phyloP scores from a whole-genome alignment of 192 early-diverging fungal species.

The Spinellus fusiger region DNA sequence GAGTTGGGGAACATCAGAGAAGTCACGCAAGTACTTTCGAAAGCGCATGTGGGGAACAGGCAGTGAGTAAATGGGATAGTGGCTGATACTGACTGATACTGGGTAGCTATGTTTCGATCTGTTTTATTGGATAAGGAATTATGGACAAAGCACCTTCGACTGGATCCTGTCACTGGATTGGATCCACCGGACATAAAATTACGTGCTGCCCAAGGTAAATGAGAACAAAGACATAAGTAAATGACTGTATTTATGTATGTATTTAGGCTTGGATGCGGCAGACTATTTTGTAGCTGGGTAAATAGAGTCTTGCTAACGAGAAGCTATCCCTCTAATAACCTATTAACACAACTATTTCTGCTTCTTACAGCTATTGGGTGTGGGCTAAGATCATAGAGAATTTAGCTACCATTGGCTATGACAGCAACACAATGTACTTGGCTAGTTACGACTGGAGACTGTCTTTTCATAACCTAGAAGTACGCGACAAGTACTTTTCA shows the following conservation, averaged over 20 bases:
- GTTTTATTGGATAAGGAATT: slow-evolving; percentile 81
- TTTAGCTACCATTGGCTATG: slow-evolving; percentile 78
- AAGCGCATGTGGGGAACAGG: slow-evolving; percentile 82
- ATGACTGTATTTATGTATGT: not conserved
- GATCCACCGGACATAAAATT: slow-evolving; percentile 80
- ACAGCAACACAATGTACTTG: slow-evolving; percentile 81
- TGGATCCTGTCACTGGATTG: slow-evolving; percentile 75
- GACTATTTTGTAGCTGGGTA: slow-evolving; percentile 87
- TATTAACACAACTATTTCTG: not conserved
- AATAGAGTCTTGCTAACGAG: not conserved
- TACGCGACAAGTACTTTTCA: slow-evolving; percentile 78
- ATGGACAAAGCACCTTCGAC: slow-evolving; percentile 79
- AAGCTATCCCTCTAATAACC: not conserved
- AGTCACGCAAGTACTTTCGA: slow-evolving; percentile 78
- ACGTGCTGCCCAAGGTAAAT: slow-evolving; percentile 64
- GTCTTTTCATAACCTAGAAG: slow-evolving; percentile 69
- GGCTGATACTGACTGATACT: not conserved
- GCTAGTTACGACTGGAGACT: slow-evolving; percentile 90
- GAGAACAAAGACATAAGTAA: not conserved
- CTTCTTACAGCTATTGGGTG: slow-evolving; percentile 67
- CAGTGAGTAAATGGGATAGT: slow-evolving; percentile 37
- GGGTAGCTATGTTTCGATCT: slow-evolving; percentile 72
- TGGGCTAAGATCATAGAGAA: slow-evolving; percentile 82
- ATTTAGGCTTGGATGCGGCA: slow-evolving; percentile 72
- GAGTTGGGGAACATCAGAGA: slow-evolving; percentile 77